phyloP scores from a whole-genome alignment of 2,329 filamentous ascomycete species.

The Hirsutella minnesotensis region DNA sequence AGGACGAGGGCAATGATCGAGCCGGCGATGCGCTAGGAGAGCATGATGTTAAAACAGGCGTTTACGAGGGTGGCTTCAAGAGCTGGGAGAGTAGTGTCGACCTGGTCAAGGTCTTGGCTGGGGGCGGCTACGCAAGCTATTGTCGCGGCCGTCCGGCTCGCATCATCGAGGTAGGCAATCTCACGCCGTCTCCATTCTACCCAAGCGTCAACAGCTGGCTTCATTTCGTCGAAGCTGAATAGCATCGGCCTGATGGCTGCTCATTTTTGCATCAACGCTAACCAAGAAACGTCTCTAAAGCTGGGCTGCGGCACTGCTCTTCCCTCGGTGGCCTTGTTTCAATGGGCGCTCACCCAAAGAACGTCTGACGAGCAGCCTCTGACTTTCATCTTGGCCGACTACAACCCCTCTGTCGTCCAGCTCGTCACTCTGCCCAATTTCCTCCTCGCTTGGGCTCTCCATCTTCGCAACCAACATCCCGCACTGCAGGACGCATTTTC shows the following conservation, averaged over 20 bases:
- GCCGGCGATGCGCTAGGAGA: conserved; percentile 40
- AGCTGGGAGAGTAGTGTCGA: conserved; percentile 83
- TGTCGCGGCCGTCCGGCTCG: conserved; percentile 24
- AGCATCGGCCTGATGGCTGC: no score
- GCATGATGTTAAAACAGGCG: conserved; percentile 67
- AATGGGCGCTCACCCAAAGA: conserved; percentile 35
- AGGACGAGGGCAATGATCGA: conserved; percentile 37
- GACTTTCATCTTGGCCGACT: conserved; percentile 61
- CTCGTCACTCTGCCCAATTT: conserved; percentile 73
- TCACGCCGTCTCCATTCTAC: no score
- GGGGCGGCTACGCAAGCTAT: conserved; percentile 24
- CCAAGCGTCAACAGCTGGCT: no score
- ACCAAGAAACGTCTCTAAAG: conserved; percentile 22
- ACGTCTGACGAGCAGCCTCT: conserved; percentile 20
- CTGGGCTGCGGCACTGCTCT: conserved; percentile 71
- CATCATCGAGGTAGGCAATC: conserved; percentile 36
- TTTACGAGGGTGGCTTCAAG: conserved; percentile 83
- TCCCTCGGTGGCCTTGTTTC: conserved; percentile 60
- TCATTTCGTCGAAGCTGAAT: no score
- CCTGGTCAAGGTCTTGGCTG: conserved; percentile 55
- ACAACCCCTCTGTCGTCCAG: conserved; percentile 66
- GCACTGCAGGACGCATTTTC: conserved; percentile 33
- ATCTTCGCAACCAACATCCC: conserved; percentile 20
- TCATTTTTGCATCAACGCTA: no score
- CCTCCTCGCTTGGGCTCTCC: conserved; percentile 54